Base-by-base conservation (phyloP, 257 asterid species). In the Paraleonurus japonicus region DNA sequence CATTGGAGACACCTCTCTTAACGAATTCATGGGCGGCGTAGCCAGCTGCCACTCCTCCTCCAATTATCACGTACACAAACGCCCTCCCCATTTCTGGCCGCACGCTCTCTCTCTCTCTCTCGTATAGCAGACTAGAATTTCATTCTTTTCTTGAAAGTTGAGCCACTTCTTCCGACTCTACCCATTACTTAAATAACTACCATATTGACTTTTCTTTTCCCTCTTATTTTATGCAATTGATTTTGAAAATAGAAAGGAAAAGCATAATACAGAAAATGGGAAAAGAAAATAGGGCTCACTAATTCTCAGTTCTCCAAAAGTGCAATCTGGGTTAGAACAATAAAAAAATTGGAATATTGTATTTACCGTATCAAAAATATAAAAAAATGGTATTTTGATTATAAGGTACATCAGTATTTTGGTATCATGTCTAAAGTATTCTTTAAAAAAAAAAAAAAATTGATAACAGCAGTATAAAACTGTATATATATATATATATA, bases 1-100 rank as follows among this genome's bases (percentile, higher is more conserved):
- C 95, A 17, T 61, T 86, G 73, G 91, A 57, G 66, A 92, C 93
- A 37, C 89, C 95, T 75, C 81, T 80, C 59, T 81, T 81, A 13
- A 95, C 92, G 65, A 95, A 95, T 83, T 95, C 97, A 76, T 75
- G 88, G 65, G 98, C 95, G 66, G 98, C 92, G 76, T 95, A 90
- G 19, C 99, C 99, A 71, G 95, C 97, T 8, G 98, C 85, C 26
- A 90, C 98, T 4, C 98, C 98, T 54, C 99, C 98, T 16, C 99
- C 99, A 32, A 95, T 73, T 64, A 92, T 92, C 63, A 89, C 99
- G 83, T 85, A 92, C 61, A 89, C 90, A 81, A 88, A 92, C 67
- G 99, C 99, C 69, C 97, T 84, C 60, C 98, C 98, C 99, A 95
- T 95, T 66, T 72, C 39, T 65, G 32, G 67, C 75, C 23, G 72